Evolutionary conservation across 192 early-diverging fungal species (phyloP).

Genomic region (Coemansia interrupta): DNA sequence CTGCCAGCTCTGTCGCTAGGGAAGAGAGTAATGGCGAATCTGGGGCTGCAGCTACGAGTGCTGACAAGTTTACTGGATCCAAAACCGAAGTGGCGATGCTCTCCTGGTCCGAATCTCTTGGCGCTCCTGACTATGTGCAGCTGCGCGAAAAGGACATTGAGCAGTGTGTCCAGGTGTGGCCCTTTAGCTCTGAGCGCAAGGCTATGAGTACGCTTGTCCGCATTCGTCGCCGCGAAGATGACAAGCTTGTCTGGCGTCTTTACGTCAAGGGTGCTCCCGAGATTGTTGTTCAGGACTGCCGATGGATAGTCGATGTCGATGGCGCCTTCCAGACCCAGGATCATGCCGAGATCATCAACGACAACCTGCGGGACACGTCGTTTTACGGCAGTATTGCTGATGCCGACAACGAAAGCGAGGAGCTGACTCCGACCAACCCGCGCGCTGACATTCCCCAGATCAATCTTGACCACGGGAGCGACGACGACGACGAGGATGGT

Average conservation of each 20-base stretch:
- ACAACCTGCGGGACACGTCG: slow-evolving; percentile 21
- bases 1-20: neutral
- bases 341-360: slow-evolving; percentile 31
- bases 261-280: slow-evolving; percentile 95
- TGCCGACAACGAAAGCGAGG: slow-evolving; percentile 19
- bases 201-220: slow-evolving; percentile 84
- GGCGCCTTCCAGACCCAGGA: slow-evolving; percentile 52
- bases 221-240: slow-evolving; percentile 51
- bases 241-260: slow-evolving; percentile 62
- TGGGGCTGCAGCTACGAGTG: slow-evolving; percentile 10
- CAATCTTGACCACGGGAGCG: slow-evolving; percentile 51
- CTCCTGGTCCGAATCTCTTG: slow-evolving; percentile 65
- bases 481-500: slow-evolving; percentile 14
- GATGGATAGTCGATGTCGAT: slow-evolving; percentile 56
- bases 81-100: slow-evolving; percentile 95
- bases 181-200: slow-evolving; percentile 92
- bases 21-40: slow-evolving; percentile 32
- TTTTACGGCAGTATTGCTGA: slow-evolving; percentile 8
- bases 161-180: slow-evolving; percentile 68
- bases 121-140: slow-evolving; percentile 60
- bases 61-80: slow-evolving; percentile 71
- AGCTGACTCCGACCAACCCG: neutral
- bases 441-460: slow-evolving; percentile 45
- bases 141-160: slow-evolving; percentile 61
- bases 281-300: slow-evolving; percentile 69